Evolutionary conservation across 192 early-diverging fungal genomes (phyloP).

Genomic region (Backusella luteola): DNA sequence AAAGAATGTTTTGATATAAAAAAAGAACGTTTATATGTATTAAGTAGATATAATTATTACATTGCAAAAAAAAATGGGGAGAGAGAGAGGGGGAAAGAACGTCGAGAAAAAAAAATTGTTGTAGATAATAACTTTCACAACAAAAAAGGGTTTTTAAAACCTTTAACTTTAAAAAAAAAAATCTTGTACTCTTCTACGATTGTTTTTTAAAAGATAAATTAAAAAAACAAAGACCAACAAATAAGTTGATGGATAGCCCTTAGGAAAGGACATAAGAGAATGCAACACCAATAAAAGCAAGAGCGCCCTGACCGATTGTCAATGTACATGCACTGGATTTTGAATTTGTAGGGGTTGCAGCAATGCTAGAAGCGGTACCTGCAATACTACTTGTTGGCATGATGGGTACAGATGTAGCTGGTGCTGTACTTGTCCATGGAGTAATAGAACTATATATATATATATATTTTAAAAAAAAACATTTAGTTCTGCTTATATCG

Average conservation of each 20-base stretch:
- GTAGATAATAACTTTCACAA: not conserved
- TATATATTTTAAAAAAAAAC: not conserved
- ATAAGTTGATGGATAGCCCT: not conserved
- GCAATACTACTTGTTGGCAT: constrained; percentile 1
- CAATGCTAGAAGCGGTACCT: not conserved
- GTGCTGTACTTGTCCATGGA: constrained; percentile 13
- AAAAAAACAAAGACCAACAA: not conserved
- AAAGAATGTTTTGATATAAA: not conserved
- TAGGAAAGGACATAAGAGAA: constrained; percentile 5
- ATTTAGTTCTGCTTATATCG: not conserved
- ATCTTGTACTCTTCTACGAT: constrained; percentile 1
- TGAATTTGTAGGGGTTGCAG: constrained; percentile 14
- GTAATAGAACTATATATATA: constrained; percentile 3
- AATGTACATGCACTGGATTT: constrained; percentile 16
- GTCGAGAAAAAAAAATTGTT: not conserved
- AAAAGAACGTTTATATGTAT: constrained; percentile 13
- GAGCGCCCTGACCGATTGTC: not conserved
- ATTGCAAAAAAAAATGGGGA: not conserved
- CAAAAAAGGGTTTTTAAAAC: not conserved
- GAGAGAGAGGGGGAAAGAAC: not conserved
- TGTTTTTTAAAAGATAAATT: not conserved
- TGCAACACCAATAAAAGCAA: constrained; percentile 2
- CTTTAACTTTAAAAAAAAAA: constrained; percentile 1
- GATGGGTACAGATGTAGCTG: constrained; percentile 14
- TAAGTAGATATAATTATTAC: constrained; percentile 16